These are phyloP conservation scores for Penicillium malachiteum DNA, from an alignment of 495 filamentous ascomycete species.

Conservation along the genomic window DNA sequence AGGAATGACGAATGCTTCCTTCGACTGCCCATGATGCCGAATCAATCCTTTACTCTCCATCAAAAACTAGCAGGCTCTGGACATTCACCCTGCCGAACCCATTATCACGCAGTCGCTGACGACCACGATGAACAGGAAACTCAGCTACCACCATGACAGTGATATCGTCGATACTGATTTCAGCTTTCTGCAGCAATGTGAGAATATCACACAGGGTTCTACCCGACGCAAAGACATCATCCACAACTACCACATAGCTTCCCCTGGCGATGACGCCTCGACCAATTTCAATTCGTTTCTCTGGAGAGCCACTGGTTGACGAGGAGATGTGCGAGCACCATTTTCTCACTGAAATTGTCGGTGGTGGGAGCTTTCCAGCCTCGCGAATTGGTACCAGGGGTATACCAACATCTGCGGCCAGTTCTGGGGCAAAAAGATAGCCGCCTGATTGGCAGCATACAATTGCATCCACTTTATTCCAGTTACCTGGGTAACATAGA, in stretches of 20 bases:
- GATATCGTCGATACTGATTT: slow-evolving; percentile 42
- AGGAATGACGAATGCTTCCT: no score
- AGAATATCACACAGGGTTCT: slow-evolving; percentile 59
- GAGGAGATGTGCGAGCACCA: slow-evolving; percentile 61
- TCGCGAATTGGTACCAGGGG: slow-evolving; percentile 57
- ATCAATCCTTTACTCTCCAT: slow-evolving; percentile 1
- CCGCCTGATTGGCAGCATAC: slow-evolving; percentile 59
- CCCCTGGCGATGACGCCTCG: slow-evolving; percentile 42
- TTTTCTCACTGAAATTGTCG: slow-evolving; percentile 52
- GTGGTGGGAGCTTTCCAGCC: slow-evolving; percentile 60
- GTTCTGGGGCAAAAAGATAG: slow-evolving; percentile 55
- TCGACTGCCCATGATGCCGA: no score
- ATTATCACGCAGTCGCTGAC: slow-evolving; percentile 47
- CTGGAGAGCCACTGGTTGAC: slow-evolving; percentile 32
- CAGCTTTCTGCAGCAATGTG: slow-evolving; percentile 48
- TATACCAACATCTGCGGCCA: slow-evolving; percentile 45
- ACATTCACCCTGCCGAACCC: slow-evolving; percentile 58
- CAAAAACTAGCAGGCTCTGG: slow-evolving; percentile 61
- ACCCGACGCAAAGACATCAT: slow-evolving; percentile 64
- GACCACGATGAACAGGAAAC: slow-evolving; percentile 60
- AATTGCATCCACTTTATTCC: slow-evolving; percentile 47
- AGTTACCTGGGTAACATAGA: slow-evolving; percentile 53
- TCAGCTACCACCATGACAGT: slow-evolving; percentile 59
- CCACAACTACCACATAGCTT: slow-evolving; percentile 56
- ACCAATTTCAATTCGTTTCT: slow-evolving; percentile 54